A percentile compares a stretch with the other conserved stretches of the same genome.
phyloP scores from a whole-genome alignment of 768 basidiomycete genomes.

The Mycena rebaudengoi region DNA sequence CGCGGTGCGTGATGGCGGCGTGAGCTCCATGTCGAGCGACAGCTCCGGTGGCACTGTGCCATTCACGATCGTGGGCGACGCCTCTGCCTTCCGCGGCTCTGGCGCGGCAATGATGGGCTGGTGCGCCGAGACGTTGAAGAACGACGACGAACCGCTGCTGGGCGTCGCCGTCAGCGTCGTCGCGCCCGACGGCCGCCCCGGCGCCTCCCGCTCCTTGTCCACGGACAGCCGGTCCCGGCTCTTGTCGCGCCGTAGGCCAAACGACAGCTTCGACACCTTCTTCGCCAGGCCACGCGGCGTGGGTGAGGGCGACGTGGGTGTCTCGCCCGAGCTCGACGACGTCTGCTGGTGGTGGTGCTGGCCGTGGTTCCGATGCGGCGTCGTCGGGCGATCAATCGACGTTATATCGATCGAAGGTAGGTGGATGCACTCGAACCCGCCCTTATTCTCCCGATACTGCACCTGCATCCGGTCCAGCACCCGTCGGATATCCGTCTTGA shows the following conservation, averaged over 20 bases:
- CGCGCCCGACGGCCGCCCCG: conserved; percentile 51
- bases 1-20: conserved; percentile 23
- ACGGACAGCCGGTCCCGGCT: conserved; percentile 56
- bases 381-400: conserved; percentile 59
- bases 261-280: conserved; percentile 83
- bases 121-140: conserved; percentile 81
- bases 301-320: conserved; percentile 41
- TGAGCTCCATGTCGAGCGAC: conserved; percentile 41
- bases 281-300: conserved; percentile 60
- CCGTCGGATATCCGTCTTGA: conserved; percentile 85
- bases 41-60: conserved; percentile 18
- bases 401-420: conserved; percentile 92
- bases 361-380: conserved; percentile 37
- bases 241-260: conserved; percentile 66
- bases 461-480: conserved; percentile 96
- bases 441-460: conserved; percentile 88
- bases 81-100: conserved; percentile 16
- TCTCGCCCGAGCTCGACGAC: conserved; percentile 61
- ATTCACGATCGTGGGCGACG: conserved; percentile 10
- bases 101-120: conserved; percentile 43
- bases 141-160: conserved; percentile 83
- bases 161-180: conserved; percentile 68
- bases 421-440: conserved; percentile 97
- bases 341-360: conserved; percentile 47
- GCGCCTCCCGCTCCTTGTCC: conserved; percentile 49